These are phyloP conservation scores for Farysia itapuensis DNA, from an alignment of 1,284 basidiomycete species.

Conservation along the genomic window DNA sequence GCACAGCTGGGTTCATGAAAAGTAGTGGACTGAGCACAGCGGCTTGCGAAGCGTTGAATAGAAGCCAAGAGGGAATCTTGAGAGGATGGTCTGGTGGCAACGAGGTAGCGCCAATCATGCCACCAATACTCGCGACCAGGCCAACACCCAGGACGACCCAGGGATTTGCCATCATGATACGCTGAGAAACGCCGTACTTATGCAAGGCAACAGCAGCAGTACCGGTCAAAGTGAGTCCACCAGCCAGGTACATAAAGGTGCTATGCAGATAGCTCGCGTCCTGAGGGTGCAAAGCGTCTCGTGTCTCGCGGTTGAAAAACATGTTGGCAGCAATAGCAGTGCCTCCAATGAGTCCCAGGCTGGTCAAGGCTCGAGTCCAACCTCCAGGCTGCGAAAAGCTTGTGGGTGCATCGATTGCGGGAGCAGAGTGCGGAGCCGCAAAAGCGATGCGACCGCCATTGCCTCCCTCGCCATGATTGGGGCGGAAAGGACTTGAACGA, in stretches of 20 bases:
- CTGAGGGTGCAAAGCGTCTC: slow-evolving; percentile 41
- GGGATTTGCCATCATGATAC: slow-evolving; percentile 79
- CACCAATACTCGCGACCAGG: slow-evolving; percentile 65
- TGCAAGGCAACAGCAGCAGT: slow-evolving; percentile 77
- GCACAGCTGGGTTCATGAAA: slow-evolving; percentile 80
- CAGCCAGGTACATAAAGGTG: slow-evolving; percentile 82
- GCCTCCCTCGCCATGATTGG: slow-evolving; percentile 9
- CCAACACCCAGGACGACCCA: slow-evolving; percentile 82
- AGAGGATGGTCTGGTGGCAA: slow-evolving; percentile 50
- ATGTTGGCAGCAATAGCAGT: slow-evolving; percentile 54
- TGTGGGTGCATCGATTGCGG: slow-evolving; percentile 37
- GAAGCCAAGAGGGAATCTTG: slow-evolving; percentile 62
- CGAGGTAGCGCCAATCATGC: slow-evolving; percentile 59
- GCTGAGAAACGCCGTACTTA: slow-evolving; percentile 72
- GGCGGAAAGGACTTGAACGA: slow-evolving; percentile 34
- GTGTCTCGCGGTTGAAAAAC: slow-evolving; percentile 57
- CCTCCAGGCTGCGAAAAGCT: slow-evolving; percentile 47
- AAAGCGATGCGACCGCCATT: slow-evolving; percentile 22
- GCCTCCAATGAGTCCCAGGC: slow-evolving; percentile 53
- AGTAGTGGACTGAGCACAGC: slow-evolving; percentile 70
- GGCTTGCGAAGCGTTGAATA: slow-evolving; percentile 82
- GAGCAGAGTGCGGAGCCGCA: slow-evolving; percentile 42
- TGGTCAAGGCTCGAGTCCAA: slow-evolving; percentile 48
- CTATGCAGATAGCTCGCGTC: slow-evolving; percentile 69
- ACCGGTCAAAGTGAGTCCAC: slow-evolving; percentile 75